Evolutionary conservation across 2,329 filamentous ascomycete species (phyloP), one percentile per base, ranked within the genome.

Genomic region (Sporothrix humicola): DNA sequence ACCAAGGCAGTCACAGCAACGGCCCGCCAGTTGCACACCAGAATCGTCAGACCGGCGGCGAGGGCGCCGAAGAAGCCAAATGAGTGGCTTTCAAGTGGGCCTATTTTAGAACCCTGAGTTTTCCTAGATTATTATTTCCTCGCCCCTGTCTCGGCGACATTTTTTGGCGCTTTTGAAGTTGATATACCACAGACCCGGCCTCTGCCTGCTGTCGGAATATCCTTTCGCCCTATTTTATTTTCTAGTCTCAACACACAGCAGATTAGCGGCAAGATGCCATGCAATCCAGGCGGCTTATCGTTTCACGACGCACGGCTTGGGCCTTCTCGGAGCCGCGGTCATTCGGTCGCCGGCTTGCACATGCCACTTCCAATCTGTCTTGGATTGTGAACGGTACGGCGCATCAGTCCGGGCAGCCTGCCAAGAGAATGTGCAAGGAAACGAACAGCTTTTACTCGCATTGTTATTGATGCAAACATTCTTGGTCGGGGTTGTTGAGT

Each of bases 41-140:
- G 75, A 79, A 77, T 77, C 81, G 82, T 5, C 20, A 31, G 13
- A 20, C 66, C 73, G 78, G 80, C 54, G 78, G 81, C 20, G 84
- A 87, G 23, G 81, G 79, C 72, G 79, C 81, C 8, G 84, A 86
- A 58, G 85, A 86, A 78, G 81, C 82, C 71, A 87, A 87, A 77
- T 79, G 78, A 79, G 42, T 7, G 10, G 17, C 66, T 8, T 31
- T 10, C 8, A n/a, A 46, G 44, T 20, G 7, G n/a, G 31, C 37
- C 15, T 2, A 9, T 5, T 52, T 50, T 37, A 58, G 31, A 31
- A 20, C n/a, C 17, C 50, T 59, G 7, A 37, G 46, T 70, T 58
- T 26, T 37, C 31, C 31, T 23, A 50, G 26, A 48, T 54, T 42
- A 37, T 13, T 52, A 37, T 52, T 44, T 50, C 31, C 31, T 37